These are phyloP conservation scores for Platismatia glauca DNA, from an alignment of 495 filamentous ascomycete genomes.

Conservation along the genomic window DNA sequence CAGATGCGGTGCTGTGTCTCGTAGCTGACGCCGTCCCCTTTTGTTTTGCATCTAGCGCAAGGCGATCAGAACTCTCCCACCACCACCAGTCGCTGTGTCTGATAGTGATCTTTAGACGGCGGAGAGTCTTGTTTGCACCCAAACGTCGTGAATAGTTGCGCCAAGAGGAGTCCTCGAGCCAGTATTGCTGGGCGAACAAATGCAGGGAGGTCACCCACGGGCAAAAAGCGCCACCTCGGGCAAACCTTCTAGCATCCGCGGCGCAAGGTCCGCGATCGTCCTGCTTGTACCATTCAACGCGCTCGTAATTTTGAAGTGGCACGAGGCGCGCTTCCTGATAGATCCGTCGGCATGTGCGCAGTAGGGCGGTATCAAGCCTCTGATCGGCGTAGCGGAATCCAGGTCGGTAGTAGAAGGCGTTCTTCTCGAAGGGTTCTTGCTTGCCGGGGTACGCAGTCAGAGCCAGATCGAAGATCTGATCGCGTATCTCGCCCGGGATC, in stretches of 20 bases:
- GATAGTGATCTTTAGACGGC: constrained; percentile 25
- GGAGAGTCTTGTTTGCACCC: not conserved
- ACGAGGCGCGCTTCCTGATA: constrained; percentile 27
- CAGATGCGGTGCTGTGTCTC: constrained; percentile 11
- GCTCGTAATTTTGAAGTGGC: constrained; percentile 6
- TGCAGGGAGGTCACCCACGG: constrained; percentile 19
- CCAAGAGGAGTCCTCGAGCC: constrained; percentile 16
- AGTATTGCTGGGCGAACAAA: constrained; percentile 26
- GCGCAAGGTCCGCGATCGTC: constrained; percentile 3
- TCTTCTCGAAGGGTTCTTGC: constrained; percentile 16
- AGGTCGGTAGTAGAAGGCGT: constrained; percentile 26
- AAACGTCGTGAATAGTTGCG: not conserved
- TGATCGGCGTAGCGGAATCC: constrained; percentile 19
- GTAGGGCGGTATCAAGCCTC: constrained; percentile 24
- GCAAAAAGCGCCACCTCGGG: not conserved
- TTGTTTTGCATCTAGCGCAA: constrained; percentile 21
- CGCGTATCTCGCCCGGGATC: constrained; percentile 29
- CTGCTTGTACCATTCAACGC: not conserved
- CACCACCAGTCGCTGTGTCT: constrained; percentile 31
- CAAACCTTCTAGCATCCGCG: not conserved
- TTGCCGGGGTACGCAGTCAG: constrained; percentile 26
- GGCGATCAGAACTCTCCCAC: constrained; percentile 24
- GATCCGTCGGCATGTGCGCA: constrained; percentile 27
- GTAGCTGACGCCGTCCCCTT: not conserved
- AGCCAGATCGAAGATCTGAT: constrained; percentile 28